These are phyloP conservation scores for Ophiobolus disseminans DNA, from an alignment of 2,329 filamentous ascomycete genomes.

Conservation along the genomic window DNA sequence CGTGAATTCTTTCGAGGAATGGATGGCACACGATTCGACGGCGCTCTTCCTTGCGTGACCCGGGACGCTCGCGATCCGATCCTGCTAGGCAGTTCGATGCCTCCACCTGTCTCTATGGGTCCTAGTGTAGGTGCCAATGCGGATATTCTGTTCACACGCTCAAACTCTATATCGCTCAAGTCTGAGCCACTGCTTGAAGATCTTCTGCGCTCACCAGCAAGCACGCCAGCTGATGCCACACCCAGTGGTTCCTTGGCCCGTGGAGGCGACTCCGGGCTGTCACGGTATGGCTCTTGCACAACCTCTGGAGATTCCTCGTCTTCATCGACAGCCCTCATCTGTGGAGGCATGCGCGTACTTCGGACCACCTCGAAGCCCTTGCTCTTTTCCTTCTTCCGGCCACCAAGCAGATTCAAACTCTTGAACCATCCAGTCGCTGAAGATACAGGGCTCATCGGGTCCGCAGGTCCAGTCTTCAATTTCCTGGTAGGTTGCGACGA, in stretches of 20 bases:
- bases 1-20: slow-evolving; percentile 77
- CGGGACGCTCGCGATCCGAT: slow-evolving; percentile 65
- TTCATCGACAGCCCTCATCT: slow-evolving; percentile 70
- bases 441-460: slow-evolving; percentile 89
- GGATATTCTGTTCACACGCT: slow-evolving; percentile 52
- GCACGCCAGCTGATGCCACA: slow-evolving; percentile 22
- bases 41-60: slow-evolving; percentile 24
- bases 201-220: slow-evolving; percentile 46
- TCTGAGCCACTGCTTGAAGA: slow-evolving; percentile 52
- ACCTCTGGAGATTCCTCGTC: slow-evolving; percentile 60
- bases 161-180: slow-evolving; percentile 53
- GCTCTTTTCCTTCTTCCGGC: slow-evolving; percentile 90
- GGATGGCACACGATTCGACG: slow-evolving; percentile 46
- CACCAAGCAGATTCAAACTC: slow-evolving; percentile 68
- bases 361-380: slow-evolving; percentile 98
- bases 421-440: slow-evolving; percentile 91
- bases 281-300: slow-evolving; percentile 59
- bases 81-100: slow-evolving; percentile 69
- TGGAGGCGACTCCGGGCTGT: slow-evolving; percentile 54
- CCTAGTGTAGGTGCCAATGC: slow-evolving; percentile 65
- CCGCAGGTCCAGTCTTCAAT: slow-evolving; percentile 90
- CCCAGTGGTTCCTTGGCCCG: slow-evolving; percentile 18
- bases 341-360: slow-evolving; percentile 80
- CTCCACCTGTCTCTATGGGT: slow-evolving; percentile 64
- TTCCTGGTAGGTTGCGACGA: slow-evolving; percentile 82